Percentiles rank a stretch among this genome's conserved stretches.
These are phyloP conservation scores for Entomortierella chlamydospora DNA, from an alignment of 192 early-diverging fungal species.

Conservation along the genomic window DNA sequence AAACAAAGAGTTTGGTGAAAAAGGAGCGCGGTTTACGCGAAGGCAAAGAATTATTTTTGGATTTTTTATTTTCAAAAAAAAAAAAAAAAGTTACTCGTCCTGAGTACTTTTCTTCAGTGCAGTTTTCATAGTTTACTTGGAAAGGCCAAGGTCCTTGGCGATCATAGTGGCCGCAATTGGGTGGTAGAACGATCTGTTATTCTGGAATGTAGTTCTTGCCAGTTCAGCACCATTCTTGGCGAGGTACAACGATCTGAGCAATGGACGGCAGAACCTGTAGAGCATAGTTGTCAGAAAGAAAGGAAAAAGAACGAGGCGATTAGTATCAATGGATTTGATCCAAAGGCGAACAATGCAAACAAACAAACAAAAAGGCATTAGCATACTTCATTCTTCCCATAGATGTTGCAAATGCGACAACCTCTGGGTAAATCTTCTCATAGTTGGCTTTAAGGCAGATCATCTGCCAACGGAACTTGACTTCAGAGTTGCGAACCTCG, in stretches of 20 bases:
- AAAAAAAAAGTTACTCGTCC: too few species aligned
- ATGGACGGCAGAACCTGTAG: slow-evolving; percentile 44
- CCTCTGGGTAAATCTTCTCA: slow-evolving; percentile 79
- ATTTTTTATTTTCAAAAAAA: not conserved
- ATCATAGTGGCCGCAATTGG: slow-evolving; percentile 93
- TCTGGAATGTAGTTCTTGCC: slow-evolving; percentile 82
- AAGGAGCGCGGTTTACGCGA: too few species aligned
- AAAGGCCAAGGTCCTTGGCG: slow-evolving; percentile 74
- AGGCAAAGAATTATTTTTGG: not conserved
- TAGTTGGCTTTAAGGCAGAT: slow-evolving; percentile 84
- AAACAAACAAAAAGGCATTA: not conserved
- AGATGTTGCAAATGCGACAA: slow-evolving; percentile 82
- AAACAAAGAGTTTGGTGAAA: too few species aligned
- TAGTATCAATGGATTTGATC: too few species aligned
- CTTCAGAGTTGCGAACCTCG: slow-evolving; percentile 81
- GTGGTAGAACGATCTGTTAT: slow-evolving; percentile 88
- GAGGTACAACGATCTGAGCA: slow-evolving; percentile 66
- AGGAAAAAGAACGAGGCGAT: too few species aligned
- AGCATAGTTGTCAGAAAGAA: not conserved
- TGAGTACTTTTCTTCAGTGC: too few species aligned
- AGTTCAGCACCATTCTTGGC: slow-evolving; percentile 78
- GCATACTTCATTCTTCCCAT: slow-evolving; percentile 92
- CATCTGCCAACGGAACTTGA: slow-evolving; percentile 88
- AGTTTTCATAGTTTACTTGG: slow-evolving; percentile 39
- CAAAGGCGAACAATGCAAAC: not conserved